These are phyloP conservation scores for Suillus hirtellus DNA, from an alignment of 768 basidiomycete genomes.

Conservation along the genomic window DNA sequence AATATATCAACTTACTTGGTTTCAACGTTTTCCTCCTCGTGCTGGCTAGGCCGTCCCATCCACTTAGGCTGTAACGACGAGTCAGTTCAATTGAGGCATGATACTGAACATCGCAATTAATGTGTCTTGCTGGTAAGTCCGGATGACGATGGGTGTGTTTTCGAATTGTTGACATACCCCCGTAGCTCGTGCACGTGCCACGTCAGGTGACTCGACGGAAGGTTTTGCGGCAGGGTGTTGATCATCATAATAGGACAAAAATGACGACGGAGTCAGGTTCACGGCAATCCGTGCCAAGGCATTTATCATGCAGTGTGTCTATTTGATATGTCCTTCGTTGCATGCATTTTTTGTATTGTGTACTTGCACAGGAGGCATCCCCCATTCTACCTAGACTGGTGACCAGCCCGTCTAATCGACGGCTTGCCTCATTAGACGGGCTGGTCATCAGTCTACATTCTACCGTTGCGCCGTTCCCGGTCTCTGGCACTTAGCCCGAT, in stretches of 20 bases:
- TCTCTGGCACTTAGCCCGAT: background rate
- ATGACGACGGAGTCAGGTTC: background rate
- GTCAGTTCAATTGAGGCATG: background rate
- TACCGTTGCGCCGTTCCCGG: background rate
- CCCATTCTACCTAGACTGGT: no score
- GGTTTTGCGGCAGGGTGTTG: background rate
- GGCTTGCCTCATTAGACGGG: no score
- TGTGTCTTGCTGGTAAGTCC: background rate
- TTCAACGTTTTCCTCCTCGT: background rate
- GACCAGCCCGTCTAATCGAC: no score
- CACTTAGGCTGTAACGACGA: background rate
- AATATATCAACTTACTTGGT: background rate
- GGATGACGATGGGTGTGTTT: background rate
- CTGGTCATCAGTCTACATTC: no score
- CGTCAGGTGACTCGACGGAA: background rate
- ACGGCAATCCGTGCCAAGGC: background rate
- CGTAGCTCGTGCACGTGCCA: background rate
- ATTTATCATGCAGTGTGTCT: background rate
- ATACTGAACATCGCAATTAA: background rate
- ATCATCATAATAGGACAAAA: background rate
- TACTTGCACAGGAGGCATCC: background rate
- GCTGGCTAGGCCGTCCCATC: background rate
- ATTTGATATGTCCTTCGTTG: background rate
- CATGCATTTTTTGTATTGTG: background rate
- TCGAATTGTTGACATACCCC: background rate